Base-by-base conservation (phyloP, 2,329 filamentous ascomycete species). In the Fusarium subglutinans region DNA sequence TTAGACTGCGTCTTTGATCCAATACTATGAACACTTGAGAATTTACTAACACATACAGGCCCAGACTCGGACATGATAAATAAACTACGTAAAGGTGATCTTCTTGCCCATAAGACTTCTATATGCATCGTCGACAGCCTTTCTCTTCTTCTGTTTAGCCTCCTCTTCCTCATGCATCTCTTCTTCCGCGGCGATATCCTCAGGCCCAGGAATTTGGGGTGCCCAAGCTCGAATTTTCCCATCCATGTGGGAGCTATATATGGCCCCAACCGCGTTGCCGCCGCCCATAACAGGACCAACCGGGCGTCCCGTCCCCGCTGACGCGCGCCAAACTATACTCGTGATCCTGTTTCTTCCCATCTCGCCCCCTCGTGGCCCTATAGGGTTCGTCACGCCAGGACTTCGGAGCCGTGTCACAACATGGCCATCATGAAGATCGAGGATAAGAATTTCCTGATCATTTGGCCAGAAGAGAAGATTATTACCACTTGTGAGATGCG, bases 181-280 rank as follows among this genome's bases (percentile, higher is more conserved):
- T 8, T 86, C 85, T 18, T 85, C 83, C 43, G 87, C 85, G 18
- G 85, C 86, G 56, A 90, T 74, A 75, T 88, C 80, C 73, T 89
- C 82, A 40, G 83, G 84, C 9, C 88, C 89, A 2, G 85, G 82
- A 11, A 90, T 82, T 41, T 85, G 84, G 5, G 94, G 93, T 75
- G 88, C 87, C 95, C 96, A 98, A 8, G 90, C 89, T 50, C 92
- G 88, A 65, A 98, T 96, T 59, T 92, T 92, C 0, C 96, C 96
- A 79, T 98, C 94, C 7, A 92, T 87, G 78, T 98, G 94, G 5
- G 91, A 92, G 60, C 94, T 96, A 82, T 94, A 97, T 65, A 98
- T 79, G 14, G 84, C 87, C 1, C 88, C 88, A 9, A 86, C 75
- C 26, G 84, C 85, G 69, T 86, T 88, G 6, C 81, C 84, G 5